phyloP scores from a whole-genome alignment of 2,329 filamentous ascomycete species.

The Monilinia laxa region DNA sequence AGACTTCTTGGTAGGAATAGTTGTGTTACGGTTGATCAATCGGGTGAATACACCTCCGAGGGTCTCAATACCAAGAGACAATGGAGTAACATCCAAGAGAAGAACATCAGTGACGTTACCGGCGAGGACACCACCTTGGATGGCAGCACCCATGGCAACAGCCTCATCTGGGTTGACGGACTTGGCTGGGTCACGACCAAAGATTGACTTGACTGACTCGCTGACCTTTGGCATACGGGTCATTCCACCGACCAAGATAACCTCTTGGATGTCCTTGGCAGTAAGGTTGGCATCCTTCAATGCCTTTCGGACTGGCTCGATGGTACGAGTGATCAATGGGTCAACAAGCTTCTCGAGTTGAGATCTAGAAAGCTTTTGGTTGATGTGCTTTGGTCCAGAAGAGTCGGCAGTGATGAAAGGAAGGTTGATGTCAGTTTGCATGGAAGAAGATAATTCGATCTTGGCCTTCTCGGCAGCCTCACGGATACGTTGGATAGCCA shows the following conservation, averaged over 20 bases:
- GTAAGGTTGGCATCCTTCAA: conserved; percentile 91
- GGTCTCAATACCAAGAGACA: conserved; percentile 97
- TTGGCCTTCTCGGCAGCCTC: conserved; percentile 99
- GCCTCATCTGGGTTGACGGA: conserved; percentile 98
- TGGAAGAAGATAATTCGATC: conserved; percentile 94
- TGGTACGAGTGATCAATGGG: conserved; percentile 79
- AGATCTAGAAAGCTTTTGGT: conserved; percentile 86
- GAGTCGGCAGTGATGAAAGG: conserved; percentile 97
- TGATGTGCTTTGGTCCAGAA: conserved; percentile 97
- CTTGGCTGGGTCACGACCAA: conserved; percentile 94
- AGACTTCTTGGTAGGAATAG: conserved; percentile 98
- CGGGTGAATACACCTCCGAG: conserved; percentile 97
- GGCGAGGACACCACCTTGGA: conserved; percentile 94
- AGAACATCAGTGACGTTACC: conserved; percentile 96
- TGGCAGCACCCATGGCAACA: conserved; percentile 94
- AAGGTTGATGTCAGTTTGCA: conserved; percentile 96
- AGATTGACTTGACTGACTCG: conserved; percentile 94
- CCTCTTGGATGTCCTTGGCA: conserved; percentile 93
- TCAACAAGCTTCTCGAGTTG: conserved; percentile 94
- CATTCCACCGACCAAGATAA: conserved; percentile 98
- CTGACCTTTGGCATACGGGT: conserved; percentile 98
- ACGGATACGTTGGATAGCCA: conserved; percentile 98
- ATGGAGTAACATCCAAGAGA: conserved; percentile 90
- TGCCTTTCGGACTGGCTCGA: conserved; percentile 93
- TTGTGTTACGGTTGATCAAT: conserved; percentile 98